Evolutionary conservation across 2,329 filamentous ascomycete species (phyloP).

Genomic region (Eurotiales sp.): DNA sequence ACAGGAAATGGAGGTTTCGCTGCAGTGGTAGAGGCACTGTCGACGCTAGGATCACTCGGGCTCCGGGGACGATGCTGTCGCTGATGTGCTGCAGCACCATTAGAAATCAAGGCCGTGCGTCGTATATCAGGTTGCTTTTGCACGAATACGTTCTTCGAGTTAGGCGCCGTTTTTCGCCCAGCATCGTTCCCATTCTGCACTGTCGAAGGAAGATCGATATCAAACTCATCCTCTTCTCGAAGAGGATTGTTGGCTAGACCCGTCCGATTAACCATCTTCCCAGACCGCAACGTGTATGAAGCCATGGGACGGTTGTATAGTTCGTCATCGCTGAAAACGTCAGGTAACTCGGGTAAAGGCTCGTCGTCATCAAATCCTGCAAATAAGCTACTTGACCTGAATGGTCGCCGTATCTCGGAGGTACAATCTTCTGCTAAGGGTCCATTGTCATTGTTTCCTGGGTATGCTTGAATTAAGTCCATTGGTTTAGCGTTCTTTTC

Average conservation of each 20-base stretch:
- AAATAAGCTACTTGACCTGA: slow-evolving; percentile 79
- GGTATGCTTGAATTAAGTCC: slow-evolving; percentile 63
- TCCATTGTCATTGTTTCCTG: slow-evolving; percentile 76
- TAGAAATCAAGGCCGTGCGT: slow-evolving; percentile 75
- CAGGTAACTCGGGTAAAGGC: slow-evolving; percentile 30
- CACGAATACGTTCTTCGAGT: slow-evolving; percentile 34
- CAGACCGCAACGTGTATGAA: slow-evolving; percentile 40
- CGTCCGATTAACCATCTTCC: slow-evolving; percentile 38
- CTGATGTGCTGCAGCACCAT: slow-evolving; percentile 68
- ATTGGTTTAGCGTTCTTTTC: slow-evolving; percentile 37
- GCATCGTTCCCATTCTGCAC: slow-evolving; percentile 17
- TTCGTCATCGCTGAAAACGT: slow-evolving; percentile 37
- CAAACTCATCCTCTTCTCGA: slow-evolving; percentile 37
- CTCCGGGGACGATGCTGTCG: slow-evolving; percentile 55
- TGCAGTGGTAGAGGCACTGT: slow-evolving; percentile 34
- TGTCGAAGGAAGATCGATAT: slow-evolving; percentile 21
- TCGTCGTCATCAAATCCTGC: slow-evolving; percentile 69
- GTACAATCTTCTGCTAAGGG: slow-evolving; percentile 59
- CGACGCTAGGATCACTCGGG: slow-evolving; percentile 43
- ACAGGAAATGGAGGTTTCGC: slow-evolving; percentile 79
- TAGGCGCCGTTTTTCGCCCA: slow-evolving; percentile 31
- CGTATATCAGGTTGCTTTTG: slow-evolving; percentile 63
- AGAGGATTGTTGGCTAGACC: slow-evolving; percentile 31
- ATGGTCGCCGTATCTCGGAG: slow-evolving; percentile 63
- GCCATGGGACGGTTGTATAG: slow-evolving; percentile 43